Base-by-base conservation (phyloP, 1,284 basidiomycete species). In the Cryptococcus sp. region DNA sequence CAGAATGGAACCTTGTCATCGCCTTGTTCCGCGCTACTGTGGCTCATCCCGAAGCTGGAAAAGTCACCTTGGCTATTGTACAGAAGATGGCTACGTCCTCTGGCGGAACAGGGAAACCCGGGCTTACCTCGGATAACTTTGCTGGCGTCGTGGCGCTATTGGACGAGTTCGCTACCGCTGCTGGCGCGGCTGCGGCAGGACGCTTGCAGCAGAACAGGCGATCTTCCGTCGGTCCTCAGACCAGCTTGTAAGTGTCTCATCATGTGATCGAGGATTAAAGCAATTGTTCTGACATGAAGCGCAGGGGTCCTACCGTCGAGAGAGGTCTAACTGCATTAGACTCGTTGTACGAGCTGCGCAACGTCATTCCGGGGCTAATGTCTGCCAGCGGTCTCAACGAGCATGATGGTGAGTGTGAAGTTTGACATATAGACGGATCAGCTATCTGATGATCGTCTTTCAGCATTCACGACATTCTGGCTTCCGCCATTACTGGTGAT, bases 1-100 rank as follows among this genome's bases (percentile, higher is more conserved):
- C 95, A 0, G 94, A 99, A 77, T 99, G 96, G 96, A 91, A 90
- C 55, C 81, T 98, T 39, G 85, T 95, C 17, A 91, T 96, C 68
- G 88, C 91, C 1, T 82, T 98, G n/a, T 85, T 99, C 66, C 85
- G 90, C 43, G 88, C 88, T 0, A 93, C 91, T 0, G 85, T 92
- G 47, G 83, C 87, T 8, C 90, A 96, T 68, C 86, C 91, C n/a
- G 90, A 92, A 76, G 93, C 93, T 2, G 87, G 90, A 27, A 88
- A 90, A 47, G 81, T 88, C 48, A 89, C 93, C 1, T 90, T 98
- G 69, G 85, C 88, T 11, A 83, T 94, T 7, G 80, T 94, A 23
- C 79, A 84, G 27, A 81, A 81, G 50, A 81, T 96, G 40, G 83
- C 84, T 10, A 78, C 82, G 0, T 86, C 88, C 54, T 75, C 83